These are phyloP conservation scores for Fusarium zealandicum DNA, from an alignment of 2,329 filamentous ascomycete species.

Conservation along the genomic window DNA sequence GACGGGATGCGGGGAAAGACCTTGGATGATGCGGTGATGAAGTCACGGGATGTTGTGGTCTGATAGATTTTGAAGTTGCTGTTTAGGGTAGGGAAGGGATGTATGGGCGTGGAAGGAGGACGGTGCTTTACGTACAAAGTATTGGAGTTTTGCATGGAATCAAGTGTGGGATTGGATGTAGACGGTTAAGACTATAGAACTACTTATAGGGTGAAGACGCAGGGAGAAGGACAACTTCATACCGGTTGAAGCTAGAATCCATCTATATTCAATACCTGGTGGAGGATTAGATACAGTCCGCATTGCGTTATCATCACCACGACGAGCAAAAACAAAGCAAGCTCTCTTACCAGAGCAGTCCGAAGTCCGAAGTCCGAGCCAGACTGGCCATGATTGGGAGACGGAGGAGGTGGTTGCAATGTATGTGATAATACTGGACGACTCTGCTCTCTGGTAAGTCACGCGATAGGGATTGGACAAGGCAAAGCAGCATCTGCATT, in stretches of 20 bases:
- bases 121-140: constrained; percentile 10
- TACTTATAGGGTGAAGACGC: no score
- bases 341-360: no score
- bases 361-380: constrained; percentile 10
- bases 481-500: not conserved
- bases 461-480: constrained; percentile 8
- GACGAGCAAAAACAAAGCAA: no score
- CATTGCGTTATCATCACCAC: no score
- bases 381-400: constrained; percentile 14
- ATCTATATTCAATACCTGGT: no score
- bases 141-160: constrained; percentile 7
- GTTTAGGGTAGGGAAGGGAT: constrained; percentile 3
- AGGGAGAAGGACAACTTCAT: no score
- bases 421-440: constrained; percentile 8
- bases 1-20: not conserved
- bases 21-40: constrained; percentile 25
- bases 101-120: constrained; percentile 1
- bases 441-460: not conserved
- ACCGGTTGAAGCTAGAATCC: no score
- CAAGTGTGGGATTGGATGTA: no score
- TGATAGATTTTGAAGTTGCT: not conserved
- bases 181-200: no score
- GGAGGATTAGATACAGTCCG: no score
- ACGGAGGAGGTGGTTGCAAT: not conserved
- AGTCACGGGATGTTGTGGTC: constrained; percentile 16